Evolutionary conservation across 306 rosid species (phyloP).

Genomic region (Cucumis hystrix): DNA sequence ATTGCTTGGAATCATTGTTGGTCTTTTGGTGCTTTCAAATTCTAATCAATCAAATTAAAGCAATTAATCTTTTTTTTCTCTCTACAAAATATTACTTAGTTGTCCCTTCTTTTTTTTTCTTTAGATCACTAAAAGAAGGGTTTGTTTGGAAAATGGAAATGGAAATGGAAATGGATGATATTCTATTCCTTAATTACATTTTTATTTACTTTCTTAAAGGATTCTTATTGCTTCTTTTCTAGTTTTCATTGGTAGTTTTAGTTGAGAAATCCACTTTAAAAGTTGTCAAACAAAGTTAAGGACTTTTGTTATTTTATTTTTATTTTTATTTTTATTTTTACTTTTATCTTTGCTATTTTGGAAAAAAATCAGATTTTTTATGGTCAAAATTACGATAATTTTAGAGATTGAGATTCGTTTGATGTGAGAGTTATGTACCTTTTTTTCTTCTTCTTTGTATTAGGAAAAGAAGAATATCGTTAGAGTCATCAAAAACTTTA

Average conservation of each 20-base stretch:
- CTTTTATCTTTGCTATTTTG: background rate
- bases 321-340: background rate
- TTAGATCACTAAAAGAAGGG: background rate
- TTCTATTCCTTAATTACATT: background rate
- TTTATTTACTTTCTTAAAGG: background rate
- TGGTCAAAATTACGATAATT: slow-evolving; percentile 1
- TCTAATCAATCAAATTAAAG: slow-evolving; percentile 30
- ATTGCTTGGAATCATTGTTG: slow-evolving; percentile 50
- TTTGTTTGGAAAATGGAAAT: background rate
- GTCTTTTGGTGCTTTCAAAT: slow-evolving; percentile 32
- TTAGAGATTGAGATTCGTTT: slow-evolving; percentile 6
- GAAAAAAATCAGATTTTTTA: background rate
- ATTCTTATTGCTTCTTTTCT: background rate
- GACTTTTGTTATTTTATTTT: background rate
- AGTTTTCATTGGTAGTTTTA: background rate
- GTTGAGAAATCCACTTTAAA: slow-evolving; percentile 1
- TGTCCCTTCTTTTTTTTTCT: background rate
- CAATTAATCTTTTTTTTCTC: slow-evolving; percentile 18
- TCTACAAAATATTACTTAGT: slow-evolving; percentile 28
- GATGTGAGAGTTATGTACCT: background rate
- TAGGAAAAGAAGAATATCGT: background rate
- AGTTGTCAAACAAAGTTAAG: background rate
- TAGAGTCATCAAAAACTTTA: background rate
- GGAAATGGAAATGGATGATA: background rate
- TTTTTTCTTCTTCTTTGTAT: background rate